Conservation (phyloP, 495 filamentous ascomycete species). For the Pyronema domesticum region DNA sequence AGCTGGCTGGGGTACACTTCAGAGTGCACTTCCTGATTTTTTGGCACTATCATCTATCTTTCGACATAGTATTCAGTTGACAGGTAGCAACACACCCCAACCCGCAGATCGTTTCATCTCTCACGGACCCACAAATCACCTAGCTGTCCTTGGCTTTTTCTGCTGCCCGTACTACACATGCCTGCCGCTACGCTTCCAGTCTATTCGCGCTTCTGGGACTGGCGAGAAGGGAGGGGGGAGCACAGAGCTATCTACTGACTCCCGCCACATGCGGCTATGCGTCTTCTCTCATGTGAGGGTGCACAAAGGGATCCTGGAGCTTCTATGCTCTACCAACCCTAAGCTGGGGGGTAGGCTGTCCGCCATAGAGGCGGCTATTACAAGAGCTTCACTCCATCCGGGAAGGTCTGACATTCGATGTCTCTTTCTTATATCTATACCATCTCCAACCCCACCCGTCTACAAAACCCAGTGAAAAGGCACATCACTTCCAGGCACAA, state of each 20-base stretch:
- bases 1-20: no score
- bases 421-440: not conserved
- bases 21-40: no score
- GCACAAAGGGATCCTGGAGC: no score
- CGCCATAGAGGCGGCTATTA: not conserved
- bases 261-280: constrained; percentile 3
- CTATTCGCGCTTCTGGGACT: not conserved
- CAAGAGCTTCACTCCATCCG: not conserved
- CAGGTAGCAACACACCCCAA: not conserved
- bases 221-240: no score
- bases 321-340: no score
- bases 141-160: not conserved
- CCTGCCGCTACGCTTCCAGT: no score
- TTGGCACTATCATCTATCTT: no score
- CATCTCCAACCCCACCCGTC: not conserved
- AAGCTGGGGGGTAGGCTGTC: not conserved
- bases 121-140: not conserved
- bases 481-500: constrained; percentile 10
- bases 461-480: not conserved
- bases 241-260: not conserved
- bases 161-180: no score
- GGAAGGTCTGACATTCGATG: not conserved
- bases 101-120: not conserved
- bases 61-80: not conserved
- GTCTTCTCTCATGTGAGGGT: no score